phyloP scores from a whole-genome alignment of 768 basidiomycete species.

The Sarcomyxa edulis region DNA sequence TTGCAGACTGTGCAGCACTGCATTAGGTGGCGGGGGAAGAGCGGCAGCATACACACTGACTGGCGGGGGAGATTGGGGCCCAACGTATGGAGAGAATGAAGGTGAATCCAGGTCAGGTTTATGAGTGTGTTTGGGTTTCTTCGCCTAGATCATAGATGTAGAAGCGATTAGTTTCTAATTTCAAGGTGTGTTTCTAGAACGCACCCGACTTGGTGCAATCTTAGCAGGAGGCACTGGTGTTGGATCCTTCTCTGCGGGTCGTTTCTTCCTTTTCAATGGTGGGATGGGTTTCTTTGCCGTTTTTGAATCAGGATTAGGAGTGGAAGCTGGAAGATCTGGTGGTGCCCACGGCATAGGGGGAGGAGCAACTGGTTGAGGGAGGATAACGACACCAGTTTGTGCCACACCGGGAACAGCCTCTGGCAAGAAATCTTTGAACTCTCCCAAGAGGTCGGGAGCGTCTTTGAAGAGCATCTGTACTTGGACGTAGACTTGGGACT shows the following conservation, averaged over 20 bases:
- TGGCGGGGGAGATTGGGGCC: constrained; percentile 38
- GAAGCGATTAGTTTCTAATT: constrained; percentile 3
- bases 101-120: constrained; percentile 53
- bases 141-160: constrained; percentile 39
- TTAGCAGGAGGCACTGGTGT: constrained; percentile 55
- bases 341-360: constrained; percentile 34
- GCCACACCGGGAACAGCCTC: constrained; percentile 44
- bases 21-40: constrained; percentile 12
- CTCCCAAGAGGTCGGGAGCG: constrained; percentile 70
- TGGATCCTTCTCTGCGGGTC: constrained; percentile 60
- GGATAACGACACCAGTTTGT: constrained; percentile 36
- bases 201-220: constrained; percentile 40
- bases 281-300: constrained; percentile 30
- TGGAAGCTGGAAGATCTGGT: constrained; percentile 27
- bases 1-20: no score
- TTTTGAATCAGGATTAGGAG: no score
- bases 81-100: constrained; percentile 43
- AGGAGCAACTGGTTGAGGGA: constrained; percentile 37
- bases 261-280: constrained; percentile 54
- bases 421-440: constrained; percentile 80
- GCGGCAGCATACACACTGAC: constrained; percentile 20
- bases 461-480: constrained; percentile 80
- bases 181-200: constrained; percentile 14
- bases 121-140: constrained; percentile 61
- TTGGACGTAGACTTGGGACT: constrained; percentile 77